Percentiles rank a stretch among this genome's conserved stretches.
Evolutionary conservation across 768 basidiomycete genomes (phyloP).

Genomic region (Leccinum subgranulosum): DNA sequence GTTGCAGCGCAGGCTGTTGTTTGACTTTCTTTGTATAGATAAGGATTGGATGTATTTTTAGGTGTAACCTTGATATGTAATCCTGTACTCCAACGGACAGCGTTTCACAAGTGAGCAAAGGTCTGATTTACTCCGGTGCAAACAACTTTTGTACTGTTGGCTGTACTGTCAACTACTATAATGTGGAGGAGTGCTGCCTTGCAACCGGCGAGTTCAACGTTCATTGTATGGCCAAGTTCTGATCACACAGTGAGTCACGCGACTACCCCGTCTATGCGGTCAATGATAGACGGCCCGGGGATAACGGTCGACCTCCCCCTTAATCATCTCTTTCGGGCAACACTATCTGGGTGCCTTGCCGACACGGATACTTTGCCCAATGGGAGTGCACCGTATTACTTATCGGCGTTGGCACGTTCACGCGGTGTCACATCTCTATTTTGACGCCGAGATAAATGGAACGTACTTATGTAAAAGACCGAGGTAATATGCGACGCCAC

Average conservation of each 20-base stretch:
- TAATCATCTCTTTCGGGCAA: too few species aligned
- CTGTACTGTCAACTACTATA: background rate
- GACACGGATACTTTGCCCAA: background rate
- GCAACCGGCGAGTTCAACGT: background rate
- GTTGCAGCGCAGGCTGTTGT: background rate
- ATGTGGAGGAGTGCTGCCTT: background rate
- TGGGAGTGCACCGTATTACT: background rate
- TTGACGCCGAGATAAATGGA: slow-evolving; percentile 3
- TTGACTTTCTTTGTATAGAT: background rate
- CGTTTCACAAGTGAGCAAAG: background rate
- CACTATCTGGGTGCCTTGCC: too few species aligned
- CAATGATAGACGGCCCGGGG: too few species aligned
- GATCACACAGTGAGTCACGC: background rate
- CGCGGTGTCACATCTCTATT: background rate
- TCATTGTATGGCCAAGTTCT: background rate
- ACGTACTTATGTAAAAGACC: slow-evolving; percentile 5
- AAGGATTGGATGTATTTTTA: slow-evolving; percentile 9
- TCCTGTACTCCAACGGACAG: background rate
- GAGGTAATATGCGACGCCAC: background rate
- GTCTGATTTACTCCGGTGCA: too few species aligned
- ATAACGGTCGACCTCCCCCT: background rate
- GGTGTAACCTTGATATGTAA: background rate
- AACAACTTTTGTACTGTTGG: background rate
- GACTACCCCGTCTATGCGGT: background rate
- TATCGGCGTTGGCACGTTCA: background rate